Evolutionary conservation across 345 rosid species (phyloP).

Genomic region (Salix suchowensis): DNA sequence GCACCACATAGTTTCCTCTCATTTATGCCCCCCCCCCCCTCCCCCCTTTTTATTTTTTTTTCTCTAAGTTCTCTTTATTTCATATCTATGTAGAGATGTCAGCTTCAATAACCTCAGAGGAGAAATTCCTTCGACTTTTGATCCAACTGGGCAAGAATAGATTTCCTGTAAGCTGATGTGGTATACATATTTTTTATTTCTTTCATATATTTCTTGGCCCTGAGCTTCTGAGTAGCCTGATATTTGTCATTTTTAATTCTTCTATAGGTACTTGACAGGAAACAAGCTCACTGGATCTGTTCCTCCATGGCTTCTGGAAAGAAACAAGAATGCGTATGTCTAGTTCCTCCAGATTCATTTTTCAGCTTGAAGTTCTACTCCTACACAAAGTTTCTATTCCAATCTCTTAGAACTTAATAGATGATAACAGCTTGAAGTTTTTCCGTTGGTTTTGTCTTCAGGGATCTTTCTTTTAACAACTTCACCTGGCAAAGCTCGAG

Average conservation of each 20-base stretch:
- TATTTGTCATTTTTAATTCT: neutral
- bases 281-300: constrained; percentile 65
- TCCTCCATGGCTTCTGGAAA: constrained; percentile 49
- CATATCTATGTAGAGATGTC: constrained; percentile 56
- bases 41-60: neutral
- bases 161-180: constrained; percentile 59
- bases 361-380: constrained; percentile 2
- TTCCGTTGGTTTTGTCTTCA: constrained; percentile 28
- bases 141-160: constrained; percentile 40
- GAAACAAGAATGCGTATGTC: constrained; percentile 67
- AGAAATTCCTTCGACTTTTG: constrained; percentile 60
- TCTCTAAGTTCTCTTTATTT: neutral
- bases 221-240: neutral
- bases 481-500: constrained; percentile 61
- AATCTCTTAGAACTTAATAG: neutral
- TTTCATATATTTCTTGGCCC: neutral
- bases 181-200: neutral
- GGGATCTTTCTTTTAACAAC: constrained; percentile 76
- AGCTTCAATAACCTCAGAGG: constrained; percentile 73
- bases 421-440: neutral
- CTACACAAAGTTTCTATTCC: neutral
- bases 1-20: too few relatives aligned
- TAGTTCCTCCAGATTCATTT: constrained; percentile 5
- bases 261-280: constrained; percentile 67
- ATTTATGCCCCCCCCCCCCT: too few relatives aligned